phyloP scores from a whole-genome alignment of 495 filamentous ascomycete genomes.

The Aspergillus cristatus region DNA sequence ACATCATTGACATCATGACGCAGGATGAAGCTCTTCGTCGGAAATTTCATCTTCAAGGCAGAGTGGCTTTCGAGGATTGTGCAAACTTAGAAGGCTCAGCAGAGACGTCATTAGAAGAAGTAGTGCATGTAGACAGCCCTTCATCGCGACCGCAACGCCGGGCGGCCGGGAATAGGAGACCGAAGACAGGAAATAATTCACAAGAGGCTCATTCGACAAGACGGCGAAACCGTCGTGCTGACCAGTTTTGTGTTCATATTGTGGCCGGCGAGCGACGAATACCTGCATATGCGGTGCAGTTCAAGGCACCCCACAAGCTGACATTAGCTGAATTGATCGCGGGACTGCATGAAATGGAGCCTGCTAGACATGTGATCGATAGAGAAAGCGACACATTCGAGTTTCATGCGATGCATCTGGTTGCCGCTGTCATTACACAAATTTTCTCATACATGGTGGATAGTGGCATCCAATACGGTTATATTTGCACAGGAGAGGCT shows the following conservation, averaged over 20 bases:
- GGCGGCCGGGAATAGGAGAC: too few relatives aligned
- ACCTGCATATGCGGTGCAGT: slow-evolving; percentile 27
- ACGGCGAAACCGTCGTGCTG: slow-evolving; percentile 10
- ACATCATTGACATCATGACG: too few relatives aligned
- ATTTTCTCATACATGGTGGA: slow-evolving; percentile 36
- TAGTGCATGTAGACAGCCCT: too few relatives aligned
- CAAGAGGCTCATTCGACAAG: too few relatives aligned
- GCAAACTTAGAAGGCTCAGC: too few relatives aligned
- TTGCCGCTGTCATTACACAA: slow-evolving; percentile 31
- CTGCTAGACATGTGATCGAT: slow-evolving; percentile 7
- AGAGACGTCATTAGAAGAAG: too few relatives aligned
- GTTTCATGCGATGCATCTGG: slow-evolving; percentile 1
- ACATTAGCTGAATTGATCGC: slow-evolving; percentile 11
- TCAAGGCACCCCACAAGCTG: slow-evolving; percentile 38
- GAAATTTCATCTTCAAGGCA: too few relatives aligned
- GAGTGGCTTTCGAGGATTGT: too few relatives aligned
- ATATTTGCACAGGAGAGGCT: slow-evolving; percentile 34
- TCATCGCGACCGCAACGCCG: too few relatives aligned
- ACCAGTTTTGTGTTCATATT: slow-evolving; percentile 37
- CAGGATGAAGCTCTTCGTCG: too few relatives aligned
- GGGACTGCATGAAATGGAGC: slow-evolving; percentile 16
- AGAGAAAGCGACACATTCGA: background rate
- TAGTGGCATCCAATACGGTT: slow-evolving; percentile 28
- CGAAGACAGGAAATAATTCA: too few relatives aligned
- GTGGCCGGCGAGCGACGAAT: slow-evolving; percentile 15